Evolutionary conservation across 2,329 filamentous ascomycete species (phyloP).

Genomic region (Aspergillus clavatus): DNA sequence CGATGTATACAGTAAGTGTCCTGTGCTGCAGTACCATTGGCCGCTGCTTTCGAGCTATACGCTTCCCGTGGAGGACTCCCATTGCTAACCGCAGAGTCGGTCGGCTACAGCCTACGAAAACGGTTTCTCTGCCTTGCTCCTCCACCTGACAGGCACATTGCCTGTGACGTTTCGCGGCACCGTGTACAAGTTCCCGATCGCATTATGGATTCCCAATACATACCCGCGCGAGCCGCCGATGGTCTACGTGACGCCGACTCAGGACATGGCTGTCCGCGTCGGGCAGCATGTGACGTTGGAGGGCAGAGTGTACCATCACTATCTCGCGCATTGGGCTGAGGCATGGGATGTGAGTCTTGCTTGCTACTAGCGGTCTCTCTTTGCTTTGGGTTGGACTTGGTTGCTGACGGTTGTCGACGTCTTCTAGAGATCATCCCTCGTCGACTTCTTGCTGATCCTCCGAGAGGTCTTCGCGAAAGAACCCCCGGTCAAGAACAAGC

Average conservation of each 20-base stretch:
- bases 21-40: background rate
- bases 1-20: conserved; percentile 80
- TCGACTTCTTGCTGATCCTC: conserved; percentile 77
- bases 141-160: conserved; percentile 80
- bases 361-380: too few species aligned
- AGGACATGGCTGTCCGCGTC: conserved; percentile 81
- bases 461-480: conserved; percentile 90
- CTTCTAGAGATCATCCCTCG: conserved; percentile 68
- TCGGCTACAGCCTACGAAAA: conserved; percentile 69
- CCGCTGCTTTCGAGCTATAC: conserved; percentile 9
- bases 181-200: conserved; percentile 85
- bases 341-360: conserved; percentile 83
- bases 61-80: background rate
- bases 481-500: conserved; percentile 78
- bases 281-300: conserved; percentile 94
- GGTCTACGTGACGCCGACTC: conserved; percentile 81
- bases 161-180: conserved; percentile 87
- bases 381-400: background rate
- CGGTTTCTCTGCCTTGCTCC: conserved; percentile 77
- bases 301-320: conserved; percentile 91
- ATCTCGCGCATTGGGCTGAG: conserved; percentile 81
- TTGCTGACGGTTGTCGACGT: conserved; percentile 1
- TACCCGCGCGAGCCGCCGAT: conserved; percentile 85
- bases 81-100: conserved; percentile 19
- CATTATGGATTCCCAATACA: conserved; percentile 85